Conservation (phyloP, 192 early-diverging fungal species). For the Obelidium mucronatum region DNA sequence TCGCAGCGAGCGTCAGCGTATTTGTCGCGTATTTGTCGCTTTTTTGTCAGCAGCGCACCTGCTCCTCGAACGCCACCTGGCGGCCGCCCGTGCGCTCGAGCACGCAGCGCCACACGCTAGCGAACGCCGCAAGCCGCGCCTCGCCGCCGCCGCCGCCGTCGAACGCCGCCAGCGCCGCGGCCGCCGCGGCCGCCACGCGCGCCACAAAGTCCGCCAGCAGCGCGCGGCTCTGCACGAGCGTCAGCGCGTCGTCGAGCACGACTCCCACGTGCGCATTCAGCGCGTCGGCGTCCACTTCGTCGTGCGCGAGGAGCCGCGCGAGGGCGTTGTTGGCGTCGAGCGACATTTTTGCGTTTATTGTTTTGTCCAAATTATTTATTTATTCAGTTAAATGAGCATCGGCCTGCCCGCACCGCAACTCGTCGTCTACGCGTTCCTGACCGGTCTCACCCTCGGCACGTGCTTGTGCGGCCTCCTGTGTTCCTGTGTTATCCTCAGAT, state of each 20-base stretch:
- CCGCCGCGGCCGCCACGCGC: conserved; percentile 51
- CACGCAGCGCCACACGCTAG: conserved; percentile 68
- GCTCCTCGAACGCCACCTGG: conserved; percentile 82
- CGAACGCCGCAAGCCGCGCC: conserved; percentile 31
- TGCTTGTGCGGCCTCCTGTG: too few relatives aligned
- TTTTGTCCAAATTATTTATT: too few relatives aligned
- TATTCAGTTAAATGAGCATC: too few relatives aligned
- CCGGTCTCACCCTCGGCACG: too few relatives aligned
- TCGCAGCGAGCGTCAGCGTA: not conserved
- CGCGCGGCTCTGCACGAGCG: conserved; percentile 78
- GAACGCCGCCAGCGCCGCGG: conserved; percentile 41
- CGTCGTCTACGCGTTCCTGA: too few relatives aligned
- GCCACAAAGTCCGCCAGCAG: conserved; percentile 74
- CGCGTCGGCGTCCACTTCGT: not conserved
- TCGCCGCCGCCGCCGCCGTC: conserved; percentile 42
- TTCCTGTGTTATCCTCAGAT: too few relatives aligned
- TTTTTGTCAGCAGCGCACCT: conserved; percentile 56
- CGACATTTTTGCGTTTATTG: too few relatives aligned
- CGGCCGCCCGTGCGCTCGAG: conserved; percentile 76
- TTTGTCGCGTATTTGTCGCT: not conserved
- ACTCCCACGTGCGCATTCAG: not conserved
- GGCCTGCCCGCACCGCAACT: too few relatives aligned
- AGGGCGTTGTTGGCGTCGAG: too few relatives aligned
- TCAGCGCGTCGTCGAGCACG: conserved; percentile 59
- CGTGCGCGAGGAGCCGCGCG: too few relatives aligned